Percentiles rank a stretch among this genome's conserved stretches.
phyloP scores from a whole-genome alignment of 495 filamentous ascomycete species.

The Daldinia decipiens region DNA sequence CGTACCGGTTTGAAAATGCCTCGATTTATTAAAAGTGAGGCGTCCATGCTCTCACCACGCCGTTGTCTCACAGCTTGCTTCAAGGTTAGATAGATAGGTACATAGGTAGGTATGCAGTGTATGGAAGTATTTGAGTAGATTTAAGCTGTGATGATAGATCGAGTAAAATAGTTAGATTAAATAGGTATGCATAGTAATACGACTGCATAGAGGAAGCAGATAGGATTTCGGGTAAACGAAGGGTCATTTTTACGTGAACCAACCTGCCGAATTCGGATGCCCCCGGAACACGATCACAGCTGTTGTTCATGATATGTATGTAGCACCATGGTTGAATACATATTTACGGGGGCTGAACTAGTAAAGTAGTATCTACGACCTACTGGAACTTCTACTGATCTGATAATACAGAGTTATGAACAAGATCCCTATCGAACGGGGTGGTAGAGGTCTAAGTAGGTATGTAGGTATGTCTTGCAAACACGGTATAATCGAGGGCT shows the following conservation, averaged over 20 bases:
- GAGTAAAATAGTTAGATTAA: conserved; percentile 15
- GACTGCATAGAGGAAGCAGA: conserved; percentile 34
- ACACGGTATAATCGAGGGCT: background rate
- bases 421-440: conserved; percentile 6
- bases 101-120: background rate
- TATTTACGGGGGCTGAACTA: background rate
- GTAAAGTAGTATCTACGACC: background rate
- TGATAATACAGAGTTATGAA: conserved; percentile 1
- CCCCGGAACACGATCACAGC: conserved; percentile 61
- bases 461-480: background rate
- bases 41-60: conserved; percentile 26
- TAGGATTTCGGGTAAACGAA: conserved; percentile 29
- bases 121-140: background rate
- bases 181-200: conserved; percentile 26
- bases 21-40: conserved; percentile 9
- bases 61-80: conserved; percentile 21
- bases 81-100: background rate
- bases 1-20: conserved; percentile 13
- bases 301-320: conserved; percentile 66
- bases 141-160: conserved; percentile 3
- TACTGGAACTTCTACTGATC: background rate
- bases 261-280: conserved; percentile 39
- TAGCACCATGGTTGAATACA: conserved; percentile 55
- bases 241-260: conserved; percentile 22
- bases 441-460: background rate